These are phyloP conservation scores for Phellopilus nigrolimitatus DNA, from an alignment of 1,284 basidiomycete species.

Conservation along the genomic window DNA sequence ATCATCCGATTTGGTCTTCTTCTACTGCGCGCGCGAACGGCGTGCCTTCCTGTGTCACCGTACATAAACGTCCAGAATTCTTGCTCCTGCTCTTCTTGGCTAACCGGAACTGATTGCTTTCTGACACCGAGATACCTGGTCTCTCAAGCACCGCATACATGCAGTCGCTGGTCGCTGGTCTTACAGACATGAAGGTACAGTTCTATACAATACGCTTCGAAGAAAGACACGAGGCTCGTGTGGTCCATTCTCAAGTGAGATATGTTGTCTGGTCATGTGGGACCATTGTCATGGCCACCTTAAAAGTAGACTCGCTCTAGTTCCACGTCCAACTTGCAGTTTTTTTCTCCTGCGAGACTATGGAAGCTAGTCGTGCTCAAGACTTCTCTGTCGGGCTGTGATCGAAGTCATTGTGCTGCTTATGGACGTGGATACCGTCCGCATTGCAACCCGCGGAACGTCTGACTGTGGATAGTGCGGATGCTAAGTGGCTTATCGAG, in stretches of 20 bases:
- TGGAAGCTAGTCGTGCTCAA: no score
- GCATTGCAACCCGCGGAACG: no score
- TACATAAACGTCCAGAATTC: not conserved
- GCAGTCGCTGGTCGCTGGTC: no score
- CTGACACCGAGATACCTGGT: conserved; percentile 1
- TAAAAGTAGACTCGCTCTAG: not conserved
- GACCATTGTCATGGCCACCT: not conserved
- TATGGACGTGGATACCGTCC: no score
- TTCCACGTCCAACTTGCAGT: conserved; percentile 1
- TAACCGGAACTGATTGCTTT: not conserved
- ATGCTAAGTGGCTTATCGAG: no score
- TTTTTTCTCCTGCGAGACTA: no score
- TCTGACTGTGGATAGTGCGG: no score
- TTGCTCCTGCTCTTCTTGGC: not conserved
- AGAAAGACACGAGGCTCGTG: not conserved
- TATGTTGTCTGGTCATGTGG: conserved; percentile 8
- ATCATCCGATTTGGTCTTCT: not conserved
- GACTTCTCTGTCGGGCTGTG: no score
- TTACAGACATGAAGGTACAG: conserved; percentile 5
- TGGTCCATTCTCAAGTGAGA: no score
- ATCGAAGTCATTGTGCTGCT: no score
- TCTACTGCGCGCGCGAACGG: conserved; percentile 5
- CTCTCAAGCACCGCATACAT: no score
- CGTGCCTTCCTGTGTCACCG: no score
- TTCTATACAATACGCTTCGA: not conserved